phyloP scores from a whole-genome alignment of 2,329 filamentous ascomycete genomes.

The Phaeosphaeria sp. region DNA sequence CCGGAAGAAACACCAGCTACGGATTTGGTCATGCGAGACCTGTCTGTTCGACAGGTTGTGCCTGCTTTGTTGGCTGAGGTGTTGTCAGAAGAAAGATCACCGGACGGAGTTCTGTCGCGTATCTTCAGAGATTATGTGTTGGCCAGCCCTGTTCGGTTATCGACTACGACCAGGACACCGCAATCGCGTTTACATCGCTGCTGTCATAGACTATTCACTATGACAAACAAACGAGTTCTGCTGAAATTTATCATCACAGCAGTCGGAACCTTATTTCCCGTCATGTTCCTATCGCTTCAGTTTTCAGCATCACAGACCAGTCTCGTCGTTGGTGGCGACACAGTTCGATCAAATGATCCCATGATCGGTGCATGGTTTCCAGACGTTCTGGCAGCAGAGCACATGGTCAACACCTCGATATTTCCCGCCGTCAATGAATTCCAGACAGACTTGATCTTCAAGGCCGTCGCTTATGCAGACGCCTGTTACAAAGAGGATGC shows the following conservation, averaged over 20 bases:
- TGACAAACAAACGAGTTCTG: no score
- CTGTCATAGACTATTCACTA: no score
- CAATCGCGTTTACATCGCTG: background rate
- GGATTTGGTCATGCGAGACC: no score
- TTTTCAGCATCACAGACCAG: no score
- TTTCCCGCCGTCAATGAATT: constrained; percentile 6
- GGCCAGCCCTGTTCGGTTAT: background rate
- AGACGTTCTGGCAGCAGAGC: background rate
- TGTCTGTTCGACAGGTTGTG: no score
- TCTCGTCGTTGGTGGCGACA: background rate
- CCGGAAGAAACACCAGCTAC: no score
- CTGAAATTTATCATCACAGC: no score
- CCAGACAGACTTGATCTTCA: constrained; percentile 5
- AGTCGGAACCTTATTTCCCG: no score
- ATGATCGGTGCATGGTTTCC: constrained; percentile 9
- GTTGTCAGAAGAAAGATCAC: background rate
- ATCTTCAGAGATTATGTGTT: constrained; percentile 5
- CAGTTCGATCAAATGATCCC: constrained; percentile 2
- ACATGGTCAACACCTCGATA: constrained; percentile 8
- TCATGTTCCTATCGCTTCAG: no score
- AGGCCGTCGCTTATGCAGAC: constrained; percentile 9
- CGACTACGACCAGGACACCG: background rate
- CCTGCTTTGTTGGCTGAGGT: background rate
- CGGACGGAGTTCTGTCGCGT: background rate
- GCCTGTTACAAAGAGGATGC: constrained; percentile 3